Evolutionary conservation across 2,329 filamentous ascomycete genomes (phyloP), one percentile per base, ranked within the genome.

Genomic region (Ambrosiella cleistominuta): DNA sequence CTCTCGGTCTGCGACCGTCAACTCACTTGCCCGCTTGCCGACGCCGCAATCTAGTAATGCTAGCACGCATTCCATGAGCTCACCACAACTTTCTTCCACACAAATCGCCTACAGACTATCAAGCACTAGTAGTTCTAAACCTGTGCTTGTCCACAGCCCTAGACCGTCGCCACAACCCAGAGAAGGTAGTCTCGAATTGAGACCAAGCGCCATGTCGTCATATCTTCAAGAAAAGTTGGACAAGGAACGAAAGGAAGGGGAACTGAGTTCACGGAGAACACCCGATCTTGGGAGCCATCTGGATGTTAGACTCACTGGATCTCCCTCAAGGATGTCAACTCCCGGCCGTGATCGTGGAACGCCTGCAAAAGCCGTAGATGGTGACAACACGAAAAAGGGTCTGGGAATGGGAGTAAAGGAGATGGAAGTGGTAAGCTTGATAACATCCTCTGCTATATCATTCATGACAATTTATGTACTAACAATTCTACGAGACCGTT

Each of bases 341-440:
- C 58, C 58, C 9, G 44, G 38, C 15, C 54, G 55, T 27, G 58
- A 60, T 7, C 54, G 54, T 11, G 59, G 56, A n/a, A 52, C 59
- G 8, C 58, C 54, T 17, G 52, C 55, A 9, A 44, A 47, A 44
- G 15, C n/a, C 37, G 13, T 56, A 6, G 75, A 77, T 9, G 19
- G 56, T 7, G 58, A 66, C 7, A 62, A 67, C 9, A 75, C 71
- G 63, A 75, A 75, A 62, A 80, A 75, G 62, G 74, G 74, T 7
- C 52, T 61, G 35, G 59, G 59, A 3, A 72, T 84, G 68, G 82
- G 82, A 1, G 70, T 81, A 6, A 82, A 83, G 65, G 82, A 86
- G 63, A 81, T 84, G 72, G 83, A 87, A 66, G 74, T 81, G 70
- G 80, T 82, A 68, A 58, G 73, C 61, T 17, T 52, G 27, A 27